Conservation (phyloP, 202 grass and related monocot genomes). For the Brachypodium distachyon region DNA sequence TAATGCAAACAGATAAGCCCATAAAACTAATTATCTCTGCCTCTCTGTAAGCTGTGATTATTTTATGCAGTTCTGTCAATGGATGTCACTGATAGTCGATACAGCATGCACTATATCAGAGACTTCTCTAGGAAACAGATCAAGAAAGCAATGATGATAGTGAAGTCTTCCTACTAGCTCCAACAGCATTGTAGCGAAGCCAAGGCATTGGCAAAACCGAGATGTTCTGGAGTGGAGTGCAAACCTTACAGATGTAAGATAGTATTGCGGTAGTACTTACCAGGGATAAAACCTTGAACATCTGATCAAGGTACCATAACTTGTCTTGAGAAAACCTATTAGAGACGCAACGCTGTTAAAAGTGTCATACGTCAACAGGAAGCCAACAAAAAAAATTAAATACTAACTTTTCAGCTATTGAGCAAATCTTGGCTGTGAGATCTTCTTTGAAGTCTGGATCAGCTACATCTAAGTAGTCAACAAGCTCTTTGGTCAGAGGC, state of each 20-base stretch:
- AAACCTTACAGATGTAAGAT: slow-evolving; percentile 8
- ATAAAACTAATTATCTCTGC: background rate
- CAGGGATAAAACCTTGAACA: slow-evolving; percentile 96
- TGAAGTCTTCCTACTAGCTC: background rate
- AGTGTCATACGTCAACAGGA: background rate
- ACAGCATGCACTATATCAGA: background rate
- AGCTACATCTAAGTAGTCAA: slow-evolving; percentile 75
- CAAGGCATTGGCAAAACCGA: background rate
- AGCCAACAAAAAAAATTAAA: background rate
- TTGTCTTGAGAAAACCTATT: slow-evolving; percentile 98
- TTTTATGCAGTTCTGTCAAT: background rate
- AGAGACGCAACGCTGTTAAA: slow-evolving; percentile 18
- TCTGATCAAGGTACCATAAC: slow-evolving; percentile 94
- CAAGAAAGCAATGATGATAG: background rate
- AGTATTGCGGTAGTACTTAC: slow-evolving; percentile 40
- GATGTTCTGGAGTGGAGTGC: background rate
- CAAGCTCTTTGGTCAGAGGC: slow-evolving; percentile 82
- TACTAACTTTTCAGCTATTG: slow-evolving; percentile 87
- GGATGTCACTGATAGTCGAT: slow-evolving; percentile 1
- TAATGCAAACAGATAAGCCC: background rate
- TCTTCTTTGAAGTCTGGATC: slow-evolving; percentile 96
- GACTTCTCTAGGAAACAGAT: background rate
- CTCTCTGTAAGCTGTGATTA: background rate
- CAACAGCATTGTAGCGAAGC: background rate
- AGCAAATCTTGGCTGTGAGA: slow-evolving; percentile 84